Evolutionary conservation across 2,329 filamentous ascomycete genomes (phyloP).

Genomic region (Metarhizium robertsii): DNA sequence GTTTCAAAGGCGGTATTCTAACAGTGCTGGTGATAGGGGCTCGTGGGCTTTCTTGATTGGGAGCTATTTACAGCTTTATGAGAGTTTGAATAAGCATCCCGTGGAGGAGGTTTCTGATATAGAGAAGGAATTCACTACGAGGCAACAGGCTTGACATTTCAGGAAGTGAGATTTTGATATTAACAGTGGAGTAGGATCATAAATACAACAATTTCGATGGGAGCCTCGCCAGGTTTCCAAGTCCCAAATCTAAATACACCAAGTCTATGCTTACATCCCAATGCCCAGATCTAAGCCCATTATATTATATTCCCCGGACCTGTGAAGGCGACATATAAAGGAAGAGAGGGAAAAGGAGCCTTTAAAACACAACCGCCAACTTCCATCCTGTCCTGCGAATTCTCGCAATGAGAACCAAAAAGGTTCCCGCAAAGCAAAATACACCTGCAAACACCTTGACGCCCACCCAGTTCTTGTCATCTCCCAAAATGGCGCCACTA

Average conservation of each 20-base stretch:
- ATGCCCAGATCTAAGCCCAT: neutral
- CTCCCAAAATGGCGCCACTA: constrained; percentile 33
- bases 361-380: constrained; percentile 15
- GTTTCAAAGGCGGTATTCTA: neutral
- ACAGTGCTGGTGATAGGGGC: constrained; percentile 21
- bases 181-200: neutral
- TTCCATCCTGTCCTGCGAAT: constrained; percentile 17
- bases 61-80: constrained; percentile 11
- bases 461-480: constrained; percentile 19
- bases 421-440: constrained; percentile 20
- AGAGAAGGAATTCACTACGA: neutral
- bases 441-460: constrained; percentile 28
- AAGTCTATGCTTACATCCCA: neutral
- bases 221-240: neutral
- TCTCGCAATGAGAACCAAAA: constrained; percentile 15
- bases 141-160: neutral
- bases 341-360: neutral
- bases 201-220: neutral
- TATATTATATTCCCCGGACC: neutral
- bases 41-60: constrained; percentile 36
- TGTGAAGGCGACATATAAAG: neutral
- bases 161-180: neutral
- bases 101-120: constrained; percentile 5
- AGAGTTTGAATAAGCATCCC: constrained; percentile 11
- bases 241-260: neutral